Evolutionary conservation across 164 flowering plant species (phyloP), one percentile per base, ranked within the genome.

Genomic region (Vitis cinerea): DNA sequence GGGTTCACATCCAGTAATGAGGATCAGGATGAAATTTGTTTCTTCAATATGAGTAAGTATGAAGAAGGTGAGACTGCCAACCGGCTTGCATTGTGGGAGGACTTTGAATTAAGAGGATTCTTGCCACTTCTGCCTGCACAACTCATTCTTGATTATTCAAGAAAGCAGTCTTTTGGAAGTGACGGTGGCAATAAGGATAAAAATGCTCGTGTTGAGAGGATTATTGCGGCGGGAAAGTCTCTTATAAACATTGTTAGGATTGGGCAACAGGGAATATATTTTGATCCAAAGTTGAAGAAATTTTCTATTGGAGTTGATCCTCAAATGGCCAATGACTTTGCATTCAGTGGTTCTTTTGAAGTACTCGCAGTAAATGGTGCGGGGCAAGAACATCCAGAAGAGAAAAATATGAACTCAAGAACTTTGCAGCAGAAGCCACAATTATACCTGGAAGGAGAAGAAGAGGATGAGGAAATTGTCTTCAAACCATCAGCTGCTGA

Each of bases 381-480:
- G 23, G 29, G 66, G 15, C 76, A 74, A 66, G 87, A 77, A 30
- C 74, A 51, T 58, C 74, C 72, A 50, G 69, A 70, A 9, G 85
- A 74, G 59, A 76, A 67, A 16, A 37, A 50, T 14, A 59, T 52
- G 31, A 69, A 66, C 63, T 47, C 72, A 16, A 79, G 64, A 52
- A 70, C 56, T 51, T 29, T 69, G 61, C 74, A 68, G 54, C 71
- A 79, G 37, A 87, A 71, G 30, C 74, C 53, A 13, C 14, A 37
- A 37, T 37, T 75, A 30, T 63, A 59, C 68, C 14, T 69, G 61
- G 96, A 86, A 23, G 90, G 67, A 29, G 97, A 93, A 65, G 97
- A 93, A 50, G 99, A 96, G 63, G 99, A 93, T 71, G 99, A 96
- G 81, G 98, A 76, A 50, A 96, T 96, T 79, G 94, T 96, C 63